Evolutionary conservation across 2,329 filamentous ascomycete species (phyloP).

Genomic region (Bipolaris sorokiniana): DNA sequence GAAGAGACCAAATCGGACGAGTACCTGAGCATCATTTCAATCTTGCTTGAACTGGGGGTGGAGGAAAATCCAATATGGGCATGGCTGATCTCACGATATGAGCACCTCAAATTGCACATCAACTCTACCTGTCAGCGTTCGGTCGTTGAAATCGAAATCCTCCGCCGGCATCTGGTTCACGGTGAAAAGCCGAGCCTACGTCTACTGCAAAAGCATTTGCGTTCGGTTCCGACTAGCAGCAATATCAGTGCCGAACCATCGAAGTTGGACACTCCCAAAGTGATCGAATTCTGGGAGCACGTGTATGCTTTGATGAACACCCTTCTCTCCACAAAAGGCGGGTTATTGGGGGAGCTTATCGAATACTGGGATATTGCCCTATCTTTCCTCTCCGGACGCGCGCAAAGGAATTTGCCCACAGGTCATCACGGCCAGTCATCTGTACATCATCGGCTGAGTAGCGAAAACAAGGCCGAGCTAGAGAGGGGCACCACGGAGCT

Average conservation of each 20-base stretch:
- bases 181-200: constrained; percentile 73
- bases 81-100: constrained; percentile 89
- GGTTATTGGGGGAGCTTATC: constrained; percentile 84
- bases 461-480: constrained; percentile 72
- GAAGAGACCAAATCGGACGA: constrained; percentile 70
- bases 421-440: constrained; percentile 83
- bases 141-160: constrained; percentile 88
- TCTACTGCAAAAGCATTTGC: constrained; percentile 75
- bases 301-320: constrained; percentile 74
- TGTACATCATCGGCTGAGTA: constrained; percentile 78
- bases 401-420: constrained; percentile 77
- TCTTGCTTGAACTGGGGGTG: constrained; percentile 91
- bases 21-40: constrained; percentile 87
- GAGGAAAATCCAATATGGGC: constrained; percentile 97
- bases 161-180: constrained; percentile 79
- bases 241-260: constrained; percentile 59
- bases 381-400: constrained; percentile 85
- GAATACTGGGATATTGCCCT: constrained; percentile 95
- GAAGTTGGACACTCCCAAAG: constrained; percentile 76
- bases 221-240: constrained; percentile 71
- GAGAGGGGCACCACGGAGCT: constrained; percentile 81
- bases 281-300: constrained; percentile 93
- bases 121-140: constrained; percentile 80
- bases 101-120: constrained; percentile 87
- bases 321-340: constrained; percentile 75